phyloP scores from a whole-genome alignment of 768 basidiomycete species.

The Fibroporia radiculosa region DNA sequence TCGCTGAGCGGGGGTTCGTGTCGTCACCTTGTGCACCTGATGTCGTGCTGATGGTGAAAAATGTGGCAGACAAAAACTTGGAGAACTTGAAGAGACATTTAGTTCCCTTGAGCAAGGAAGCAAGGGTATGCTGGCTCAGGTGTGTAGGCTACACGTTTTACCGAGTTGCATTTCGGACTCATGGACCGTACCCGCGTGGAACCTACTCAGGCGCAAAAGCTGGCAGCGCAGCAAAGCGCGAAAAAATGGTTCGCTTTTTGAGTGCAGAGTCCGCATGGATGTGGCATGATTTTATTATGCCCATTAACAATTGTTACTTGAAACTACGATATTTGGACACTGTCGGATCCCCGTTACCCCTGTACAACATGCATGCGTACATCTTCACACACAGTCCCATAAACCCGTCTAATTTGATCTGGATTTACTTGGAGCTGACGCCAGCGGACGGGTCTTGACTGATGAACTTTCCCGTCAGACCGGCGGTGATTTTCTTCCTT shows the following conservation, averaged over 20 bases:
- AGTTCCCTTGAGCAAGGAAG: slow-evolving; percentile 60
- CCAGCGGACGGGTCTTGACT: slow-evolving; percentile 18
- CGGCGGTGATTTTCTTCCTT: slow-evolving; percentile 35
- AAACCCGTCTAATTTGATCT: neutral
- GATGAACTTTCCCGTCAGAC: slow-evolving; percentile 27
- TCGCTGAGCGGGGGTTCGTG: slow-evolving; percentile 57
- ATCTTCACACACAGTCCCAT: neutral
- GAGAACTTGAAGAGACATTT: slow-evolving; percentile 53
- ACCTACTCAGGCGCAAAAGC: slow-evolving; percentile 45
- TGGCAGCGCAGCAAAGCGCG: slow-evolving; percentile 54
- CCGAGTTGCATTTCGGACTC: neutral
- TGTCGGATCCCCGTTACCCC: slow-evolving; percentile 1
- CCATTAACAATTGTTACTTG: too few species aligned
- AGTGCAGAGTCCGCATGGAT: slow-evolving; percentile 1
- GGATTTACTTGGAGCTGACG: slow-evolving; percentile 3
- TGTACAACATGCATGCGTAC: neutral
- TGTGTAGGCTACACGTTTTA: slow-evolving; percentile 16
- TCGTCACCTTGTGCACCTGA: neutral
- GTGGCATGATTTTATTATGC: too few species aligned
- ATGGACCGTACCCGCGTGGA: neutral
- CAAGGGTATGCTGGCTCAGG: slow-evolving; percentile 58
- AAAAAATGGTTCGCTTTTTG: slow-evolving; percentile 61
- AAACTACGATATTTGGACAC: too few species aligned
- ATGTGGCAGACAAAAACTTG: slow-evolving; percentile 48
- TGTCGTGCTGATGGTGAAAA: neutral